A percentile compares a stretch with the other conserved stretches of the same genome.
Conservation (phyloP, 148 eudicot genomes). For the Bassia scoparia region DNA sequence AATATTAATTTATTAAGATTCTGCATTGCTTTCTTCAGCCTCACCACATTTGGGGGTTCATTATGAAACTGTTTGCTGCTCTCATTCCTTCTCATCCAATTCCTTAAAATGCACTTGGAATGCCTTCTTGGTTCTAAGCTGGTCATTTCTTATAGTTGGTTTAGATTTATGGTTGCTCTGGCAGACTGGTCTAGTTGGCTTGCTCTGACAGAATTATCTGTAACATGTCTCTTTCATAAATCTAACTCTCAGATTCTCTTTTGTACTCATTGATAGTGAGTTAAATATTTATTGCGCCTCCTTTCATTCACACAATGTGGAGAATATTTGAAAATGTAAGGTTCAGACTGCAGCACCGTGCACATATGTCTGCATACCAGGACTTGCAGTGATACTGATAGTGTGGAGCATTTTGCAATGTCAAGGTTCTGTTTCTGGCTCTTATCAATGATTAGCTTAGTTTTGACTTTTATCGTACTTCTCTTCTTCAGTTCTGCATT, state of each 20-base stretch:
- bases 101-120: not conserved
- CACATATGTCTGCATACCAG: conserved; percentile 6
- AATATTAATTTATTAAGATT: too few relatives aligned
- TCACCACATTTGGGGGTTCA: not conserved
- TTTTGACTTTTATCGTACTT: not conserved
- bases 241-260: not conserved
- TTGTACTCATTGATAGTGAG: not conserved
- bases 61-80: not conserved
- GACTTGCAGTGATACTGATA: too few relatives aligned
- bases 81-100: not conserved
- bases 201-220: not conserved
- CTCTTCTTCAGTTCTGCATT: not conserved
- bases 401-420: not conserved
- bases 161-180: not conserved
- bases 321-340: not conserved
- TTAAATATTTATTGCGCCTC: not conserved
- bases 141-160: not conserved
- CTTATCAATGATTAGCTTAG: not conserved
- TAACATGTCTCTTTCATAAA: not conserved
- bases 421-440: not conserved
- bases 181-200: not conserved
- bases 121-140: not conserved
- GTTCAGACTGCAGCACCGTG: not conserved
- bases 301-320: not conserved
- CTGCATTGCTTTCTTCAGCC: too few relatives aligned